Percentiles rank a stretch among this genome's conserved stretches.
Conservation (phyloP, 306 rosid genomes). For the Glycine soja region DNA sequence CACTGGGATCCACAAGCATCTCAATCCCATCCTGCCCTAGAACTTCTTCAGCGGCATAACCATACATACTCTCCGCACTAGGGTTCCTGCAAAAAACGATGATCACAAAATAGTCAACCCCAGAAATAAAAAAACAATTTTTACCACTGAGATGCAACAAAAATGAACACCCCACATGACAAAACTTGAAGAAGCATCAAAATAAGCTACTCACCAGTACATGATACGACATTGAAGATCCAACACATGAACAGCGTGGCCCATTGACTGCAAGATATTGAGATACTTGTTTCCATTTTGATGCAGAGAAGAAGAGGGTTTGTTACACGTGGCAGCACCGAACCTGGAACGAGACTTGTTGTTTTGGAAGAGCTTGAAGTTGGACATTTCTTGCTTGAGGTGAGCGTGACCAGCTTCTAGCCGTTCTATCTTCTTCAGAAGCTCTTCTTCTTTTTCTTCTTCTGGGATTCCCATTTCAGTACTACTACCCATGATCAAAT, state of each 20-base stretch:
- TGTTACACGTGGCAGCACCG: constrained; percentile 54
- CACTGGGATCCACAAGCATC: constrained; percentile 69
- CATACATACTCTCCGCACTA: constrained; percentile 81
- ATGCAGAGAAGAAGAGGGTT: constrained; percentile 58
- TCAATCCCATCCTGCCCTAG: constrained; percentile 71
- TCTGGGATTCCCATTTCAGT: constrained; percentile 64
- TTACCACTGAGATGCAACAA: constrained; percentile 27
- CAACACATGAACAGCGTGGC: constrained; percentile 87
- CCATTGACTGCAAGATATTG: constrained; percentile 96
- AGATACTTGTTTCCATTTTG: constrained; percentile 66
- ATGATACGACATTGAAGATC: constrained; percentile 75
- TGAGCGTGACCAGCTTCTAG: constrained; percentile 85
- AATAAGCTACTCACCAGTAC: constrained; percentile 64
- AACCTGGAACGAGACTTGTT: constrained; percentile 80
- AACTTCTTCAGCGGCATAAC: constrained; percentile 84
- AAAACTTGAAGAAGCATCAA: constrained; percentile 5
- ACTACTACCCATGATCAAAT: too few relatives aligned
- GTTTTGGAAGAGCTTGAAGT: constrained; percentile 60
- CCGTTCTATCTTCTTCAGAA: constrained; percentile 78
- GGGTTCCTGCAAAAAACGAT: constrained; percentile 75
- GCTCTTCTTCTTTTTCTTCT: constrained; percentile 59
- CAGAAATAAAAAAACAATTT: neutral
- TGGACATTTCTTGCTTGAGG: constrained; percentile 81
- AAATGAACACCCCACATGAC: constrained; percentile 30
- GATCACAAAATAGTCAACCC: constrained; percentile 41